phyloP scores from a whole-genome alignment of 2,329 filamentous ascomycete species.

The Dichotomopilus funicola region DNA sequence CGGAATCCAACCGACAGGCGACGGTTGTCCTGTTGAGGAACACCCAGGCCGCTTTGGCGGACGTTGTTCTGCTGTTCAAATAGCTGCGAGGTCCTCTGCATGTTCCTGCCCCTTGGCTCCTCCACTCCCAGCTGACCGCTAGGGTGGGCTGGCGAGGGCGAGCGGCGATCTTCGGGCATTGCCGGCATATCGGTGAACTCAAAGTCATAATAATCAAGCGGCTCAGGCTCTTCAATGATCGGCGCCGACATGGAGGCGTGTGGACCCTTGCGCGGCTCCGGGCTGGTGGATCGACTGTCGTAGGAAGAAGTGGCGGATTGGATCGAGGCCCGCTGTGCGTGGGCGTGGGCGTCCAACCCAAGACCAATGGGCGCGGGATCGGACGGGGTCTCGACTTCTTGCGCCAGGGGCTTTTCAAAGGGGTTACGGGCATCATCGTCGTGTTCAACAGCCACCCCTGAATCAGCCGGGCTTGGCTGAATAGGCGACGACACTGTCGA shows the following conservation, averaged over 20 bases:
- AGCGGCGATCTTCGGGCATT: slow-evolving; percentile 10
- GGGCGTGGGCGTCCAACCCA: slow-evolving; percentile 14
- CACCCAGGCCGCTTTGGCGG: slow-evolving; percentile 37
- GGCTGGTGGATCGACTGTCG: slow-evolving; percentile 10
- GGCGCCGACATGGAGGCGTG: slow-evolving; percentile 19
- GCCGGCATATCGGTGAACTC: slow-evolving; percentile 23
- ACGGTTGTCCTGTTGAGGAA: slow-evolving; percentile 49
- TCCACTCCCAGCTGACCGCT: slow-evolving; percentile 23
- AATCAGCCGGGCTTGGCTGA: slow-evolving; percentile 20
- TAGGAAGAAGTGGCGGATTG: slow-evolving; percentile 16
- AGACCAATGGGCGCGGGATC: slow-evolving; percentile 15
- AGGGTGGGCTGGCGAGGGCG: slow-evolving; percentile 14
- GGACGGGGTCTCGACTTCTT: slow-evolving; percentile 14
- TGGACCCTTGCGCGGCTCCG: slow-evolving; percentile 9
- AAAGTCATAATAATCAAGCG: slow-evolving; percentile 28
- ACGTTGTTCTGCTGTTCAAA: slow-evolving; percentile 27
- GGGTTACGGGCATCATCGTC: slow-evolving; percentile 10
- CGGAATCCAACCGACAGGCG: slow-evolving; percentile 68
- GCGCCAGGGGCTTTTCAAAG: slow-evolving; percentile 18
- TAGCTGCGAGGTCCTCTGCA: slow-evolving; percentile 27
- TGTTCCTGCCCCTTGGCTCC: slow-evolving; percentile 33
- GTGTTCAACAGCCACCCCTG: slow-evolving; percentile 17
- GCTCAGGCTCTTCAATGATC: slow-evolving; percentile 28
- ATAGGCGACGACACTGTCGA: slow-evolving; percentile 14
- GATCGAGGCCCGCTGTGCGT: slow-evolving; percentile 16